phyloP scores from a whole-genome alignment of 257 asterid genomes.

The Penstemon eatonii region DNA sequence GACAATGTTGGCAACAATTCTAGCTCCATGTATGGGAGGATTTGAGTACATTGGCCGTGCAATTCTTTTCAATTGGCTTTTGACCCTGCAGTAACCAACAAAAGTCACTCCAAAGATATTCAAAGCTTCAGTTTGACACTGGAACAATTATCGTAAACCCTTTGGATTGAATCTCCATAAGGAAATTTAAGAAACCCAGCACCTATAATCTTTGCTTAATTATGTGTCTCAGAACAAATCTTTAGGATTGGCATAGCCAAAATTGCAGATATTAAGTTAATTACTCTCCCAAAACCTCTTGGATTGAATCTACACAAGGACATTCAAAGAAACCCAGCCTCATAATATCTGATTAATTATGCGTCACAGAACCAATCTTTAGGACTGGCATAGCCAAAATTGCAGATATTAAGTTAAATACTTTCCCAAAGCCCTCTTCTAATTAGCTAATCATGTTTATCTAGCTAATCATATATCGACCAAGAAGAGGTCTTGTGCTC shows the following conservation, averaged over 20 bases:
- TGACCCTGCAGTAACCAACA: conserved; percentile 57
- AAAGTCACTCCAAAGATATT: conserved; percentile 13
- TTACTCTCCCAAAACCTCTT: not conserved
- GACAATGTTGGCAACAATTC: conserved; percentile 85
- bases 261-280: not conserved
- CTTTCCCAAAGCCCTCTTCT: too few species aligned
- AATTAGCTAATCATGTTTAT: too few species aligned
- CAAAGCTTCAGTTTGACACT: conserved; percentile 2
- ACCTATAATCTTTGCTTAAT: conserved; percentile 9
- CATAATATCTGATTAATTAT: not conserved
- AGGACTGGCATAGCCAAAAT: not conserved
- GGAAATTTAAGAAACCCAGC: not conserved
- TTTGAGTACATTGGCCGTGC: conserved; percentile 99
- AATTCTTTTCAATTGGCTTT: conserved; percentile 88
- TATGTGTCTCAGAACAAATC: not conserved
- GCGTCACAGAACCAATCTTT: not conserved
- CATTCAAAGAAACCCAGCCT: not conserved
- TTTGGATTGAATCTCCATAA: not conserved
- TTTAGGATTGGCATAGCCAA: not conserved
- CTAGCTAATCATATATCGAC: too few species aligned
- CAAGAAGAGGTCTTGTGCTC: too few species aligned
- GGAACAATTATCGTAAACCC: not conserved
- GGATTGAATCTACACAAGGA: not conserved
- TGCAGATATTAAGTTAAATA: not conserved
- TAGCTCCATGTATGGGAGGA: conserved; percentile 96